Conservation (phyloP, 345 rosid species). For the Dovyalis caffra region DNA sequence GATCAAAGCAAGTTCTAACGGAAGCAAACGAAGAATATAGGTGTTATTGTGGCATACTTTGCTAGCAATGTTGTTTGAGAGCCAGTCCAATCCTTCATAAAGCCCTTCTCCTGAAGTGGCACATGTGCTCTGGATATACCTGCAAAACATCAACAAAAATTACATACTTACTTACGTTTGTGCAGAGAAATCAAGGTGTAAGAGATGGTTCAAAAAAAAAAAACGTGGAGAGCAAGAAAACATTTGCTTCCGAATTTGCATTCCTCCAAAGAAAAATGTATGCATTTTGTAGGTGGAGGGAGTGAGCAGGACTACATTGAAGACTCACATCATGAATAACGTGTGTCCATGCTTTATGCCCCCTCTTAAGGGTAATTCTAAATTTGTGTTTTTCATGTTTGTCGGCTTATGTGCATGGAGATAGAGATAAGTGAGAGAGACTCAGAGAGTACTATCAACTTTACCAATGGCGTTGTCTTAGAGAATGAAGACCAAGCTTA, state of each 20-base stretch:
- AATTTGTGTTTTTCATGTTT: background rate
- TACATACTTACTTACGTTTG: background rate
- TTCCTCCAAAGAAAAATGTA: background rate
- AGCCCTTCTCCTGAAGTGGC: conserved; percentile 5
- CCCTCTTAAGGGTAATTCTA: background rate
- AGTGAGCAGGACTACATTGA: background rate
- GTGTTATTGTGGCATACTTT: background rate
- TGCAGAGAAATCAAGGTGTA: background rate
- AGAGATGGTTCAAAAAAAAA: background rate
- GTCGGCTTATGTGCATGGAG: background rate
- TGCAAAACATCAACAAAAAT: background rate
- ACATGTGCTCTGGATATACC: conserved; percentile 2
- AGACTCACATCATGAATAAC: background rate
- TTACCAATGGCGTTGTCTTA: background rate
- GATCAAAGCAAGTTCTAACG: no score
- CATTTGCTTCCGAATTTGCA: background rate
- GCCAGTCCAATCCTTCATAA: background rate
- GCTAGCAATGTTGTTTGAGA: conserved; percentile 2
- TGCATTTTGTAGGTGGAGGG: background rate
- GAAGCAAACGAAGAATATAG: background rate
- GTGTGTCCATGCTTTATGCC: no score
- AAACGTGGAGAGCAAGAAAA: background rate
- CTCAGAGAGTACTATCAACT: background rate
- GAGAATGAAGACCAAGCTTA: background rate
- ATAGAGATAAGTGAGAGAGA: background rate